These are phyloP conservation scores for Murraya koenigii DNA, from an alignment of 345 rosid species.

Conservation along the genomic window DNA sequence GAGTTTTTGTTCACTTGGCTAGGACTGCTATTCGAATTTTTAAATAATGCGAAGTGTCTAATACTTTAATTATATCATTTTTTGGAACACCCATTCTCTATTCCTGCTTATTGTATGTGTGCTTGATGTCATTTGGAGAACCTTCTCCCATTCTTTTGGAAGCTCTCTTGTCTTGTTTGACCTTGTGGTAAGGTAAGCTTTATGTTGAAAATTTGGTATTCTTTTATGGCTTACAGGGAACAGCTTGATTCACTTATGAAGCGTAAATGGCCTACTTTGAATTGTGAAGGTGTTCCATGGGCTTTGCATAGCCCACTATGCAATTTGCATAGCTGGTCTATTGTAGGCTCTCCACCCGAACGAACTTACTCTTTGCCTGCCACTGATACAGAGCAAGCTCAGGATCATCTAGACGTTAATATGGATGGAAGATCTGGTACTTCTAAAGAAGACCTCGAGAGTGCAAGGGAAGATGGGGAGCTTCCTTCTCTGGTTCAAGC, in stretches of 20 bases:
- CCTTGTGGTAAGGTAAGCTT: slow-evolving; percentile 18
- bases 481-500: slow-evolving; percentile 73
- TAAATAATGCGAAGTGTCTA: slow-evolving; percentile 16
- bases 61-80: neutral
- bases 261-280: slow-evolving; percentile 73
- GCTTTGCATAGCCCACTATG: slow-evolving; percentile 63
- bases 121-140: slow-evolving; percentile 14
- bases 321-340: slow-evolving; percentile 70
- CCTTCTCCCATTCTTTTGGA: neutral
- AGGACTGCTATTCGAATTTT: slow-evolving; percentile 22
- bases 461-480: slow-evolving; percentile 87
- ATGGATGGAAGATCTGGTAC: slow-evolving; percentile 48
- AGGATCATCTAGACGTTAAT: slow-evolving; percentile 59
- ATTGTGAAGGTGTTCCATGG: slow-evolving; percentile 75
- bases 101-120: slow-evolving; percentile 12
- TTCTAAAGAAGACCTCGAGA: slow-evolving; percentile 63
- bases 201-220: slow-evolving; percentile 41
- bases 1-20: slow-evolving; percentile 18
- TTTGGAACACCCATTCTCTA: neutral
- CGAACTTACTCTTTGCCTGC: slow-evolving; percentile 40
- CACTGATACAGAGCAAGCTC: slow-evolving; percentile 38
- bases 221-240: slow-evolving; percentile 79
- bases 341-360: slow-evolving; percentile 40
- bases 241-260: slow-evolving; percentile 81
- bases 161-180: slow-evolving; percentile 19